Conservation (phyloP, 257 asterid species). For the Solanum raphanifolium region DNA sequence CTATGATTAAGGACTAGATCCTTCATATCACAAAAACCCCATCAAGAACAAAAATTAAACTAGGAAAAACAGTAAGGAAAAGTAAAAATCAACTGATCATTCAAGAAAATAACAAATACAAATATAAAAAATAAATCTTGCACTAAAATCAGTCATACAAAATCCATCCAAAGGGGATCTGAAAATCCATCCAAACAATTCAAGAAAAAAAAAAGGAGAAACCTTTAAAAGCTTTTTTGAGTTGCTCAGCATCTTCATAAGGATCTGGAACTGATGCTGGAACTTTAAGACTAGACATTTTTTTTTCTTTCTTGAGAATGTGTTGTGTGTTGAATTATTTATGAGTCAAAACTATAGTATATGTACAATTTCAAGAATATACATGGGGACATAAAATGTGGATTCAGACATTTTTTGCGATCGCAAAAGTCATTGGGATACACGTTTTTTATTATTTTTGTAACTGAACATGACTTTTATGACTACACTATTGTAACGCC, state of each 20-base stretch:
- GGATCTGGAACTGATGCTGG: conserved; percentile 69
- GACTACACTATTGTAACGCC: background rate
- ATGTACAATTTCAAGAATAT: background rate
- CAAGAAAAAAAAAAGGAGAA: background rate
- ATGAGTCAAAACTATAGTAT: background rate
- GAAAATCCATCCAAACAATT: background rate
- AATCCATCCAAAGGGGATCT: background rate
- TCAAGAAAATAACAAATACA: background rate
- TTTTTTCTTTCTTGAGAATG: background rate
- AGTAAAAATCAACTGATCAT: background rate
- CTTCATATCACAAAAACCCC: background rate
- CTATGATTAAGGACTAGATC: background rate
- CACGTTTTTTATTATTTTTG: background rate
- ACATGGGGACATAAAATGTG: background rate
- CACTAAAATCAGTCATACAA: background rate
- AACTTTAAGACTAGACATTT: conserved; percentile 65
- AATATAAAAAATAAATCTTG: background rate
- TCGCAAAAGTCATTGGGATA: background rate
- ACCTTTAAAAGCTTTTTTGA: conserved; percentile 77
- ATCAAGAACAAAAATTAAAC: background rate
- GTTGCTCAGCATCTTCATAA: conserved; percentile 55
- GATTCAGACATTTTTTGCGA: background rate
- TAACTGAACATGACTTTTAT: background rate
- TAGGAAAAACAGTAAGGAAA: background rate
- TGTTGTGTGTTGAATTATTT: background rate